Evolutionary conservation across 208 protist genomes (phyloP), one percentile per base, ranked within the genome.

Genomic region (Lotmaria passim): DNA sequence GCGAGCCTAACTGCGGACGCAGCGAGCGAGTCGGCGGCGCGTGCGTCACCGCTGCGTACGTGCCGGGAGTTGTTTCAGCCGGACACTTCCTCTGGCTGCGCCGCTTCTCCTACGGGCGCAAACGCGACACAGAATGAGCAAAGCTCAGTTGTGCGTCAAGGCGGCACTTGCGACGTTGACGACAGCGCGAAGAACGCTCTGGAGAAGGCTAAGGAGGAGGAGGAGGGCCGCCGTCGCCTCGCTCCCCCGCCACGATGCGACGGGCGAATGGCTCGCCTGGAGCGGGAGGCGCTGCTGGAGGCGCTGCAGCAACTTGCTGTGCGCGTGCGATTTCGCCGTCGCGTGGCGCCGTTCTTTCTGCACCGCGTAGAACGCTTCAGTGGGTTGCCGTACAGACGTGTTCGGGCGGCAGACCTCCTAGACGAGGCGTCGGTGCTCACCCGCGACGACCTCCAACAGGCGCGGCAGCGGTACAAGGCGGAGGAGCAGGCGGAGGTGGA

Each of bases 281-380:
- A 79, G 64, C 52, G 34, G 34, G 90, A 91, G 56, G 30, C 73
- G 56, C 66, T 90, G 61, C 66, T 78, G 12, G 85, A 82, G 52
- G 46, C 64, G 43, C 72, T 93, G 19, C 79, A 73, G 23, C 70
- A 86, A 8, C 63, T 85, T 23, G 69, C 77, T 28, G 75, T 70
- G 3, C 83, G 83, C 0, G 57, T 74, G n/a, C 67, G 55, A n/a
- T 96, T 96, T 64, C 75, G 80, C 63, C 56, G 79, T 23, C 23
- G 44, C 19, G 86, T 91, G 36, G 79, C 68, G 1, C 88, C 91
- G 0, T 73, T 69, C 19, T 83, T 86, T 36, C 64, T 94, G 21
- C 88, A 96, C 53, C 86, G 91, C 41, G 70, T 91, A 3, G 46
- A 68, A 52, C 72, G 82, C 30, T 77, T 96, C 43, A 94, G 88